phyloP scores from a whole-genome alignment of 345 rosid genomes.

The Salix purpurea region DNA sequence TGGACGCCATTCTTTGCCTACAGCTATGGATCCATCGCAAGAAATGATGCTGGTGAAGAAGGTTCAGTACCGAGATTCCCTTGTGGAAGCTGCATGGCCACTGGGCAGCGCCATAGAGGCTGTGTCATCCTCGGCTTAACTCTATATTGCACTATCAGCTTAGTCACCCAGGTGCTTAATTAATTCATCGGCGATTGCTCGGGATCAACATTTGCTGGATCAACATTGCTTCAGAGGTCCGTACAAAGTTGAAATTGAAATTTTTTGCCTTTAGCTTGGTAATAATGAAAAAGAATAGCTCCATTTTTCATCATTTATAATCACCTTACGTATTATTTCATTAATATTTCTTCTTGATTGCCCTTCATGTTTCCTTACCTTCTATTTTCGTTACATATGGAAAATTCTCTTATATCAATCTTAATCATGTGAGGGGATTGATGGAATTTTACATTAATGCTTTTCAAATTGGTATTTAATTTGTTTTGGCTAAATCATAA shows the following conservation, averaged over 20 bases:
- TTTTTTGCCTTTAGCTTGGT: constrained; percentile 19
- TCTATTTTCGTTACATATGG: not conserved
- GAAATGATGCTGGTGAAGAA: constrained; percentile 79
- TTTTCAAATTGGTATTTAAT: too few relatives aligned
- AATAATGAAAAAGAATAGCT: constrained; percentile 19
- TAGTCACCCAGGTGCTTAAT: not conserved
- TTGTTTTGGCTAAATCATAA: too few relatives aligned
- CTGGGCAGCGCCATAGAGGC: constrained; percentile 97
- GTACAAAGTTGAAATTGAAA: constrained; percentile 6
- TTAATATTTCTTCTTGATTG: constrained; percentile 24
- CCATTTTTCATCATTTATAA: constrained; percentile 37
- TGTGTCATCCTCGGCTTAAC: constrained; percentile 39
- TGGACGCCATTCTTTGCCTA: not conserved
- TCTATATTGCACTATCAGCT: not conserved
- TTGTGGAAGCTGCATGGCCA: constrained; percentile 99
- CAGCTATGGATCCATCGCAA: constrained; percentile 75
- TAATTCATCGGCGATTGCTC: not conserved
- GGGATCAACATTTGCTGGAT: not conserved
- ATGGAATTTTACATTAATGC: too few relatives aligned
- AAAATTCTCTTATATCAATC: too few relatives aligned
- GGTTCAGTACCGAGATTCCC: constrained; percentile 54
- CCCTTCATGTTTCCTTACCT: too few relatives aligned
- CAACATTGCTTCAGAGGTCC: constrained; percentile 1
- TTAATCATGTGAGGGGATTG: too few relatives aligned
- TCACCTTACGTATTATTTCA: constrained; percentile 17